phyloP scores from a whole-genome alignment of 305 asterid genomes.

The Plantago coronopus region DNA sequence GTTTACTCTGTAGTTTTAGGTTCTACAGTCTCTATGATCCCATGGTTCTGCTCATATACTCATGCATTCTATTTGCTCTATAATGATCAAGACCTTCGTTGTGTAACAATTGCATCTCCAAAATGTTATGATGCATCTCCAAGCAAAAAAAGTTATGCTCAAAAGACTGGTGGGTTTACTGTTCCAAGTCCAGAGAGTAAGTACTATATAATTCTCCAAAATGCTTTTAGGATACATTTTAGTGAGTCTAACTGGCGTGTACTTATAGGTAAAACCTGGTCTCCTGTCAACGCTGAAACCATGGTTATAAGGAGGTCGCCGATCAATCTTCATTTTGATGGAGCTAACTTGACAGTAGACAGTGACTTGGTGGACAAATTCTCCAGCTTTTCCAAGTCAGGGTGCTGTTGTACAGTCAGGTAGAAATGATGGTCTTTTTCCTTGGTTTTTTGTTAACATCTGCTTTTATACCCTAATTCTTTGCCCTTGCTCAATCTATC shows the following conservation, averaged over 20 bases:
- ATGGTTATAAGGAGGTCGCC: conserved; percentile 37
- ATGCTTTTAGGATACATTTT: conserved; percentile 22
- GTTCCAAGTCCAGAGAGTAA: conserved; percentile 43
- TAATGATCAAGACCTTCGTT: conserved; percentile 44
- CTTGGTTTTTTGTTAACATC: conserved; percentile 4
- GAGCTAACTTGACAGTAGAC: conserved; percentile 33
- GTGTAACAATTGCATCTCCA: conserved; percentile 36
- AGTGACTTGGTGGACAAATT: conserved; percentile 45
- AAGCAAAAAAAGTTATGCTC: conserved; percentile 45
- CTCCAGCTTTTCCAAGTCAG: conserved; percentile 68
- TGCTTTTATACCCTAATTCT: conserved; percentile 55
- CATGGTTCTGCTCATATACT: conserved; percentile 16
- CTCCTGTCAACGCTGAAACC: conserved; percentile 45
- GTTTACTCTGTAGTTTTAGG: conserved; percentile 13
- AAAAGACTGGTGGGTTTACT: conserved; percentile 43
- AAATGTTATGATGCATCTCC: conserved; percentile 44
- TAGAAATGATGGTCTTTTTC: conserved; percentile 21
- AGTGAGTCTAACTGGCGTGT: conserved; percentile 23
- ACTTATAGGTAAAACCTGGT: conserved; percentile 42
- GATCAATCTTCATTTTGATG: conserved; percentile 35
- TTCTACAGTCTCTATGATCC: conserved; percentile 12
- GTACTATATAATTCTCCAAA: conserved; percentile 22
- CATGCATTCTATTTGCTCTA: conserved; percentile 22
- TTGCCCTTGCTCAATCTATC: conserved; percentile 32
- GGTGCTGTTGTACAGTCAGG: conserved; percentile 67